Percentiles rank a stretch among this genome's conserved stretches.
These are phyloP conservation scores for Spergularia azorica DNA, from an alignment of 179 eudicot genomes.

Conservation along the genomic window DNA sequence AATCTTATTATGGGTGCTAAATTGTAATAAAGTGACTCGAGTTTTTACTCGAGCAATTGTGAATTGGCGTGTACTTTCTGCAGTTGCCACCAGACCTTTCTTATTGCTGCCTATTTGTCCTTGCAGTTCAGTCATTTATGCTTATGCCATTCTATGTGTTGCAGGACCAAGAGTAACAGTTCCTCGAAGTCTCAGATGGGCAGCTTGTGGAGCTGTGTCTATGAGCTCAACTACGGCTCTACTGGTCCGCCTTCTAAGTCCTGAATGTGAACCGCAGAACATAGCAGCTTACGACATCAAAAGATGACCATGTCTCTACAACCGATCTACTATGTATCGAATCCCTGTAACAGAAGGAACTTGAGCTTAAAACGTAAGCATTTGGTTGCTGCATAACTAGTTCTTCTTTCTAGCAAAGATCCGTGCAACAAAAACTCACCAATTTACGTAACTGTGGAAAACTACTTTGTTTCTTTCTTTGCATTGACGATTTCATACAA, in stretches of 20 bases:
- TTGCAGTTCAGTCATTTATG: neutral
- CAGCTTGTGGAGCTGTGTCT: slow-evolving; percentile 75
- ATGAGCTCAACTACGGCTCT: slow-evolving; percentile 68
- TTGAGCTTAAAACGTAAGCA: neutral
- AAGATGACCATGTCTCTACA: slow-evolving; percentile 3
- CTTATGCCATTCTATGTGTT: neutral
- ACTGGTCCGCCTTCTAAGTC: slow-evolving; percentile 85
- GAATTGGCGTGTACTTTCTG: too few relatives aligned
- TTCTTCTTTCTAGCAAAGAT: neutral
- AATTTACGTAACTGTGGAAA: neutral
- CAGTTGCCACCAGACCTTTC: neutral
- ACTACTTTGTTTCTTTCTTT: neutral
- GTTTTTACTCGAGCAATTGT: too few relatives aligned
- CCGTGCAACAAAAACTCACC: neutral
- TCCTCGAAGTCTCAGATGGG: slow-evolving; percentile 90
- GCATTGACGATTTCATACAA: neutral
- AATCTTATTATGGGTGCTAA: neutral
- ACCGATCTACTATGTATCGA: neutral
- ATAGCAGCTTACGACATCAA: slow-evolving; percentile 70
- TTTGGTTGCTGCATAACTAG: neutral
- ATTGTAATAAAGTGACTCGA: too few relatives aligned
- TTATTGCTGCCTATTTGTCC: neutral
- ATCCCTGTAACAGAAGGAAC: neutral
- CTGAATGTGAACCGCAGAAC: slow-evolving; percentile 98
- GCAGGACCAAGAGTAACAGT: slow-evolving; percentile 83